Evolutionary conservation across 1,139 yeast species (phyloP).

Genomic region (Pichia sp.): DNA sequence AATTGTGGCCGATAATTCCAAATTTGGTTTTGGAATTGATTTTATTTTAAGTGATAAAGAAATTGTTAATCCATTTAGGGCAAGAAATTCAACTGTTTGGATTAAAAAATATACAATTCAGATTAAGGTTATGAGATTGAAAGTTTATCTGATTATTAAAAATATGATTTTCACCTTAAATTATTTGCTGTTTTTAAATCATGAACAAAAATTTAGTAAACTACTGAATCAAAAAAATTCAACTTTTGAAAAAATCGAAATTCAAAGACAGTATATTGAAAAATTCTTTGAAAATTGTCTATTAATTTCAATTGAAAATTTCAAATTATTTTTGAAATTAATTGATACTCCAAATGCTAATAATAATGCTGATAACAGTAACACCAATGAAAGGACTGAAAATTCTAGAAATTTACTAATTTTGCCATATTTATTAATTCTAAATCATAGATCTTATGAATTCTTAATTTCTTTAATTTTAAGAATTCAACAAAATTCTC

Average conservation of each 20-base stretch:
- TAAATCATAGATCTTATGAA: conserved; percentile 46
- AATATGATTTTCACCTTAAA: conserved; percentile 41
- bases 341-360: conserved; percentile 22
- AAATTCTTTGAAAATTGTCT: conserved; percentile 30
- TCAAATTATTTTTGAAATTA: conserved; percentile 29
- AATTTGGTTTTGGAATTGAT: conserved; percentile 22
- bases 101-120: conserved; percentile 21
- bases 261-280: conserved; percentile 27
- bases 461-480: conserved; percentile 45
- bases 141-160: conserved; percentile 34
- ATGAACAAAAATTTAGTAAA: conserved; percentile 32
- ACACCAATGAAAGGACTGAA: background rate
- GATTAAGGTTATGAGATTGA: conserved; percentile 26
- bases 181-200: conserved; percentile 43
- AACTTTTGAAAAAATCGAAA: conserved; percentile 25
- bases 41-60: conserved; percentile 20
- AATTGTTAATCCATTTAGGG: conserved; percentile 15
- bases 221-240: conserved; percentile 26
- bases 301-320: conserved; percentile 30
- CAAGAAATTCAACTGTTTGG: conserved; percentile 15
- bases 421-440: conserved; percentile 41
- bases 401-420: conserved; percentile 32
- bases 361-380: background rate
- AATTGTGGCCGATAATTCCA: conserved; percentile 31
- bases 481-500: conserved; percentile 34